Conservation (phyloP, 202 grass and related monocot genomes). For the Elaeis oleifera region DNA sequence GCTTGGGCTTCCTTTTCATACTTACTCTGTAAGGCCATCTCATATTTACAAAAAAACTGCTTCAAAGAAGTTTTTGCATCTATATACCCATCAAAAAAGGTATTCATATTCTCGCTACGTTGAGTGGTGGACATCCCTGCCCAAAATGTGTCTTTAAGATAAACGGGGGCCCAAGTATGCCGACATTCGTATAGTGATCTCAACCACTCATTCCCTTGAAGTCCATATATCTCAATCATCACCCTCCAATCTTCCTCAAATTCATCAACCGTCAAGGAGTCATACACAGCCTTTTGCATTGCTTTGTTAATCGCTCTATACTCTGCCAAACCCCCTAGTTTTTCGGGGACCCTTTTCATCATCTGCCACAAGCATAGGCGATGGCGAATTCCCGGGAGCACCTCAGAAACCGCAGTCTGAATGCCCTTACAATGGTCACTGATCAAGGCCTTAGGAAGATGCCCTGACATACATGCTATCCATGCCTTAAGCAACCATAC, state of each 20-base stretch:
- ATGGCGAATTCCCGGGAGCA: constrained; percentile 68
- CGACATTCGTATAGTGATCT: constrained; percentile 71
- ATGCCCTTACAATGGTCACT: constrained; percentile 74
- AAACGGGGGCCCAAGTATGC: constrained; percentile 78
- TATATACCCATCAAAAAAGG: constrained; percentile 86
- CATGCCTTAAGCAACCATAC: constrained; percentile 84
- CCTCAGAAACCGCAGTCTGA: constrained; percentile 65
- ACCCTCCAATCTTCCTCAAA: constrained; percentile 79
- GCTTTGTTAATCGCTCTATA: constrained; percentile 68
- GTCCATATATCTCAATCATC: constrained; percentile 54
- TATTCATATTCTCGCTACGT: constrained; percentile 46
- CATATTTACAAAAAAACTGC: constrained; percentile 88
- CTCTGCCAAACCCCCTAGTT: constrained; percentile 60
- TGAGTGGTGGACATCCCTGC: constrained; percentile 87
- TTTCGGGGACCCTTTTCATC: constrained; percentile 68
- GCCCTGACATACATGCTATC: constrained; percentile 89
- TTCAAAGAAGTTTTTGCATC: constrained; percentile 80
- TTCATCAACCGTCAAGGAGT: constrained; percentile 70
- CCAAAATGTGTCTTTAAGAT: constrained; percentile 88
- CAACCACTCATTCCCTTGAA: constrained; percentile 77
- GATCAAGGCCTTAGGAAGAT: constrained; percentile 71
- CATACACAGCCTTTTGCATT: constrained; percentile 74
- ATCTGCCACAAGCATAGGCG: constrained; percentile 83
- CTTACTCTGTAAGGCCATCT: constrained; percentile 76
- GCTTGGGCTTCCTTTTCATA: constrained; percentile 94